Conservation (phyloP, 306 rosid species). For the Fagus sylvatica region DNA sequence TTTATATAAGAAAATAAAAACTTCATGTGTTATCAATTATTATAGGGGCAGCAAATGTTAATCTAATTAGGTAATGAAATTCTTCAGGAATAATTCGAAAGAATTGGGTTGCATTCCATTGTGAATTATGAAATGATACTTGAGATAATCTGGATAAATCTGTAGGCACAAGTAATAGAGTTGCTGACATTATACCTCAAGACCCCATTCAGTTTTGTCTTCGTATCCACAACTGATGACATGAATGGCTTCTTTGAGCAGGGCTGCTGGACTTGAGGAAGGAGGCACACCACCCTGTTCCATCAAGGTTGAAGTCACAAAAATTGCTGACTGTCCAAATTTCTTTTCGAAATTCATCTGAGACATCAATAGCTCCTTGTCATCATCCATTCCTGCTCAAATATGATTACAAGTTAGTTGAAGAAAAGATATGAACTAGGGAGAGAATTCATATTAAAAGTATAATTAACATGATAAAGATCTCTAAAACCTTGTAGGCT, state of each 20-base stretch:
- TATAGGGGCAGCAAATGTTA: too few relatives aligned
- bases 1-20: too few relatives aligned
- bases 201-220: constrained; percentile 98
- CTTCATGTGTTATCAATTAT: too few relatives aligned
- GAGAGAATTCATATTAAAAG: neutral
- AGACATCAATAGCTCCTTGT: constrained; percentile 82
- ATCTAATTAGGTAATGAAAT: neutral
- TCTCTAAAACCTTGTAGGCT: constrained; percentile 52
- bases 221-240: constrained; percentile 91
- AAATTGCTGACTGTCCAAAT: constrained; percentile 89
- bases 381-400: constrained; percentile 61
- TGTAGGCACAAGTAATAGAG: constrained; percentile 14
- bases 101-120: too few relatives aligned
- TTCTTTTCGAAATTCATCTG: constrained; percentile 90
- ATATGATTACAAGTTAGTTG: neutral
- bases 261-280: constrained; percentile 71
- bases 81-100: neutral
- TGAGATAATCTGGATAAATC: neutral
- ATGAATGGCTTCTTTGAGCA: constrained; percentile 93
- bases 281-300: constrained; percentile 86
- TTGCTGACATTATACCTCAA: constrained; percentile 59
- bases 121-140: too few relatives aligned
- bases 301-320: constrained; percentile 90
- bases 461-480: neutral
- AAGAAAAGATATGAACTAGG: neutral